A percentile compares a stretch with the other conserved stretches of the same genome.
phyloP scores from a whole-genome alignment of 1,284 basidiomycete genomes.

The Ceratorhiza oryzae-sativae region DNA sequence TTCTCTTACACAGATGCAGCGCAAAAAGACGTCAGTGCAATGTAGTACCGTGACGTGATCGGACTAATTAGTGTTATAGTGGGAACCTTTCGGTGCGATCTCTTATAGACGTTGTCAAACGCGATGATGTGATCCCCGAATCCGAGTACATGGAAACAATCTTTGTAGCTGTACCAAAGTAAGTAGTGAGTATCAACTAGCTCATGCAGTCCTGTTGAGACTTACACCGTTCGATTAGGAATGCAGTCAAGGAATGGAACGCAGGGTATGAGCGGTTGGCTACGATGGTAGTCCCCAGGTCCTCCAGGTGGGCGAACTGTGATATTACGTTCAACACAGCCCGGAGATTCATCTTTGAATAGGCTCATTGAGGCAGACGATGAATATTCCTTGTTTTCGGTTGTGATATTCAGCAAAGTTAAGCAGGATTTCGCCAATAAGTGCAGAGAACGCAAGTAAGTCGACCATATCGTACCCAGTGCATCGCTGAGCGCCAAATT shows the following conservation, averaged over 20 bases:
- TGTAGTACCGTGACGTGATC: not conserved
- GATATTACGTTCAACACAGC: slow-evolving; percentile 42
- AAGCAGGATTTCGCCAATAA: slow-evolving; percentile 94
- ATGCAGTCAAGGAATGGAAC: slow-evolving; percentile 87
- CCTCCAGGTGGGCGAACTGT: slow-evolving; percentile 82
- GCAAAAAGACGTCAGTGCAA: slow-evolving; percentile 83
- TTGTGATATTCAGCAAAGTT: slow-evolving; percentile 90
- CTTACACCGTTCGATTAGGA: slow-evolving; percentile 58
- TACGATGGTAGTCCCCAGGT: slow-evolving; percentile 94
- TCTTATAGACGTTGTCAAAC: slow-evolving; percentile 84
- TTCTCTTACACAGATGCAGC: slow-evolving; percentile 89
- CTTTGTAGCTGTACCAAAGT: slow-evolving; percentile 95
- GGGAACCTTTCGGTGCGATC: slow-evolving; percentile 93
- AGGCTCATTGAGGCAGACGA: slow-evolving; percentile 80
- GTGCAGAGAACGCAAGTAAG: slow-evolving; percentile 92
- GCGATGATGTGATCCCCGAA: slow-evolving; percentile 81
- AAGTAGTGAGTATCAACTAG: slow-evolving; percentile 45
- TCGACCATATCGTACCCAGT: not conserved
- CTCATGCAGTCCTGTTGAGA: slow-evolving; percentile 4
- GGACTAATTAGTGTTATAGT: slow-evolving; percentile 54
- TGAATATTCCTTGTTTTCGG: slow-evolving; percentile 87
- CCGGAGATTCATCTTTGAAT: slow-evolving; percentile 22
- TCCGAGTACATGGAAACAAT: slow-evolving; percentile 96
- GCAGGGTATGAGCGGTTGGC: slow-evolving; percentile 88
- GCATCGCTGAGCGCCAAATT: not conserved